Conservation (phyloP, 2,329 filamentous ascomycete species). For the Ascochyta viciae-villosae region DNA sequence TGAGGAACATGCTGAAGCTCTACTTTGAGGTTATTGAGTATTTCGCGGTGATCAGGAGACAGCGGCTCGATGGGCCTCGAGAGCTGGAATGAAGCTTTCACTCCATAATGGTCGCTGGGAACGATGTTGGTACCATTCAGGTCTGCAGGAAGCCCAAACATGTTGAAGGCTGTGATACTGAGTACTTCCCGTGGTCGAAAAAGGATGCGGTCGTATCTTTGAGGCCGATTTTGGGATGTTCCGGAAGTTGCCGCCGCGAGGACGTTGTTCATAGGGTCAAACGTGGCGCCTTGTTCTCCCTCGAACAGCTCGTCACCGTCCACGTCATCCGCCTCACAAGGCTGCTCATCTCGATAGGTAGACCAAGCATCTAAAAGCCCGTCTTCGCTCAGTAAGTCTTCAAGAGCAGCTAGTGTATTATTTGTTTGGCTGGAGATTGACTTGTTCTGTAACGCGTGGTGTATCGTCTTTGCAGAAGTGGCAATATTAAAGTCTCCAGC, state of each 20-base stretch:
- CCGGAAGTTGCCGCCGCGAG: slow-evolving; percentile 63
- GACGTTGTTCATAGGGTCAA: slow-evolving; percentile 65
- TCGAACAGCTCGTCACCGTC: slow-evolving; percentile 53
- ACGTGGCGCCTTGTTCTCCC: slow-evolving; percentile 71
- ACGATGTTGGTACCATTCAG: slow-evolving; percentile 22
- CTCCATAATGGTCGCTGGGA: slow-evolving; percentile 63
- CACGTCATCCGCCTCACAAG: slow-evolving; percentile 47
- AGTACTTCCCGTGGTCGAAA: slow-evolving; percentile 55
- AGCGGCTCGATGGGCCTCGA: slow-evolving; percentile 19
- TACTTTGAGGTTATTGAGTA: slow-evolving; percentile 17
- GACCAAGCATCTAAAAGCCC: slow-evolving; percentile 63
- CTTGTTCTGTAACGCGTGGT: slow-evolving; percentile 60
- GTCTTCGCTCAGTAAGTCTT: slow-evolving; percentile 54
- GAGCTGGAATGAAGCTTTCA: slow-evolving; percentile 49
- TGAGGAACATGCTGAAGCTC: slow-evolving; percentile 18
- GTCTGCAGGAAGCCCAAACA: slow-evolving; percentile 60
- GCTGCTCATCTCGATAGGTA: slow-evolving; percentile 53
- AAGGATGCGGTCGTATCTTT: slow-evolving; percentile 71
- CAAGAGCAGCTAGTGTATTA: slow-evolving; percentile 54
- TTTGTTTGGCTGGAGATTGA: slow-evolving; percentile 61
- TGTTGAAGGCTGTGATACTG: slow-evolving; percentile 59
- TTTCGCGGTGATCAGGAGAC: neutral
- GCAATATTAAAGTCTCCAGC: slow-evolving; percentile 71
- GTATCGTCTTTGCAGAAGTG: slow-evolving; percentile 65
- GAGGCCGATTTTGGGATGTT: slow-evolving; percentile 65